Percentiles rank a stretch among this genome's conserved stretches.
These are phyloP conservation scores for Butyriboletus loyo DNA, from an alignment of 768 basidiomycete genomes.

Conservation along the genomic window DNA sequence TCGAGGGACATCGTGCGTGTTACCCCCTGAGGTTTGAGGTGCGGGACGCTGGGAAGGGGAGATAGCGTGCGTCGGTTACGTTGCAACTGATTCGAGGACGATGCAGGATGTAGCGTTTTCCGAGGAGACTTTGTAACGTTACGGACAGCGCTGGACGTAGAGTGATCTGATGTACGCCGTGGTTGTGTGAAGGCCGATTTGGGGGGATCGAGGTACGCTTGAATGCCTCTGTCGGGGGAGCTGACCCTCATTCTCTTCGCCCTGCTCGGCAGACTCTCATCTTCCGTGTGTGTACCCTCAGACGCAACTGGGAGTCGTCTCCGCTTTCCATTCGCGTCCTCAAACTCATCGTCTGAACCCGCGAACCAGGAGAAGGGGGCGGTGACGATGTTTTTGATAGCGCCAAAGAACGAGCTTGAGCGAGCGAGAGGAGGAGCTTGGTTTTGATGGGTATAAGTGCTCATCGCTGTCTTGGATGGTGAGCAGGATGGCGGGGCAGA, in stretches of 20 bases:
- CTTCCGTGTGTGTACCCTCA: slow-evolving; percentile 27
- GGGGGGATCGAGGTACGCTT: slow-evolving; percentile 56
- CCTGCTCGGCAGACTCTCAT: slow-evolving; percentile 32
- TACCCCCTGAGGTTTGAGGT: slow-evolving; percentile 34
- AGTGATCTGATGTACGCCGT: slow-evolving; percentile 17
- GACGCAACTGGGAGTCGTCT: slow-evolving; percentile 38
- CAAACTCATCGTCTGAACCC: slow-evolving; percentile 46
- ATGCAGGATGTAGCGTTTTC: slow-evolving; percentile 31
- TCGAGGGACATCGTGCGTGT: slow-evolving; percentile 74
- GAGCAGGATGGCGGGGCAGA: slow-evolving; percentile 18
- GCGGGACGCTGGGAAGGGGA: slow-evolving; percentile 34
- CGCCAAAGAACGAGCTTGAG: slow-evolving; percentile 56
- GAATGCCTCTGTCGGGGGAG: slow-evolving; percentile 44
- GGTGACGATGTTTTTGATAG: slow-evolving; percentile 65
- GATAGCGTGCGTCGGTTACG: slow-evolving; percentile 42
- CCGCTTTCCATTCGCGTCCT: slow-evolving; percentile 53
- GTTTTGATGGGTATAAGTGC: slow-evolving; percentile 27
- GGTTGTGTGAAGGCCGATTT: slow-evolving; percentile 38
- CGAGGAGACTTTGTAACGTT: slow-evolving; percentile 27
- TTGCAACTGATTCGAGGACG: slow-evolving; percentile 31
- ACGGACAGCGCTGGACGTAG: slow-evolving; percentile 20
- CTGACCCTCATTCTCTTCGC: slow-evolving; percentile 53
- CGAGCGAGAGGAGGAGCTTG: slow-evolving; percentile 42
- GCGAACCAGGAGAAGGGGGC: slow-evolving; percentile 58
- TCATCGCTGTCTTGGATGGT: slow-evolving; percentile 24